phyloP scores from a whole-genome alignment of 257 asterid species.

The Rhazya stricta region DNA sequence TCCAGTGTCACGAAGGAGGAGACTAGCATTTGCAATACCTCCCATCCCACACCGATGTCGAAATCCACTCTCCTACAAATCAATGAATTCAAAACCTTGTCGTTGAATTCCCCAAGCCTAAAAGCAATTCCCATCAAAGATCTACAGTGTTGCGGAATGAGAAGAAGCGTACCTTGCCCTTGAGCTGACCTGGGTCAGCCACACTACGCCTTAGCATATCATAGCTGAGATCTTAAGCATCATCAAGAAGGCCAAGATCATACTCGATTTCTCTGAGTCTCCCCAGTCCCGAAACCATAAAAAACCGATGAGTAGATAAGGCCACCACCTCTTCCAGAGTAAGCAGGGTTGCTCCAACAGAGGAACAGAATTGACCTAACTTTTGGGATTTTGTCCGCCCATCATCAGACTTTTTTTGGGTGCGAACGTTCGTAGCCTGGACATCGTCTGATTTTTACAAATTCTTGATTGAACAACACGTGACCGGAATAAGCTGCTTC shows the following conservation, averaged over 20 bases:
- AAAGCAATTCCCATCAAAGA: not conserved
- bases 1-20: no score
- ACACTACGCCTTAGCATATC: constrained; percentile 2
- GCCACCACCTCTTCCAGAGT: not conserved
- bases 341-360: not conserved
- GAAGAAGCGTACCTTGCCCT: not conserved
- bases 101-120: constrained; percentile 11
- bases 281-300: not conserved
- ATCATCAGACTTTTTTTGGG: no score
- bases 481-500: no score
- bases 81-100: constrained; percentile 2
- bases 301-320: not conserved
- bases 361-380: no score
- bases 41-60: not conserved
- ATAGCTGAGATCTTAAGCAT: constrained; percentile 21
- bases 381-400: no score
- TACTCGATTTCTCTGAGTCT: not conserved
- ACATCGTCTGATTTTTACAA: no score
- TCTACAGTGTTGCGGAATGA: not conserved
- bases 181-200: not conserved
- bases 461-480: no score
- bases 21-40: not conserved
- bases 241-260: constrained; percentile 13
- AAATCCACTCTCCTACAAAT: not conserved
- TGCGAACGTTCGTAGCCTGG: no score